A percentile compares a stretch with the other conserved stretches of the same genome.
Conservation (phyloP, 306 rosid genomes). For the Mimosa bimucronata region DNA sequence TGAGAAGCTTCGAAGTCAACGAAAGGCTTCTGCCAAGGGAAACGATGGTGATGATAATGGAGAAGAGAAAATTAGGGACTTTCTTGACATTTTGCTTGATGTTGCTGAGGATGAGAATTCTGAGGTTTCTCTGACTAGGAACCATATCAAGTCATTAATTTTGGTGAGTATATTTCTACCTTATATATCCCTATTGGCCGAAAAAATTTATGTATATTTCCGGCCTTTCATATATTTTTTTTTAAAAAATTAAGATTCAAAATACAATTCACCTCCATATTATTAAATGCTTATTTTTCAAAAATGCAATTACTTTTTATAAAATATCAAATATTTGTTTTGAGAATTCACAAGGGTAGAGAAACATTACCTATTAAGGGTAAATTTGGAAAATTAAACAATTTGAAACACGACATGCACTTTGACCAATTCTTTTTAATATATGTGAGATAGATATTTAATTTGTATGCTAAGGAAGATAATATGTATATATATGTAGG, state of each 20-base stretch:
- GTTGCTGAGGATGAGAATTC: slow-evolving; percentile 25
- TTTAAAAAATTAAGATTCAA: background rate
- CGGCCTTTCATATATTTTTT: background rate
- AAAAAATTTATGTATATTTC: background rate
- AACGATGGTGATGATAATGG: background rate
- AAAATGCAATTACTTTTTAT: background rate
- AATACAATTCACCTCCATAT: background rate
- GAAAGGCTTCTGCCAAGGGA: background rate
- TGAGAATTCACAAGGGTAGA: background rate
- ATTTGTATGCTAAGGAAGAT: background rate
- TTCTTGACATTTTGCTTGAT: slow-evolving; percentile 57
- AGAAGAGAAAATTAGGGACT: slow-evolving; percentile 40
- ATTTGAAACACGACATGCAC: background rate
- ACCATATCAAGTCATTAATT: slow-evolving; percentile 50
- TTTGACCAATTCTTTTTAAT: background rate
- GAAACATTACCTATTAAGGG: background rate
- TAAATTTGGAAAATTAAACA: background rate
- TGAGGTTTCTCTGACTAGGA: slow-evolving; percentile 42
- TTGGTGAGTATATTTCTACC: slow-evolving; percentile 28
- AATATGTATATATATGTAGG: background rate
- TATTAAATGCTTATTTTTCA: background rate
- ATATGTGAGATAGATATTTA: background rate
- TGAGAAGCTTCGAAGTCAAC: slow-evolving; percentile 35
- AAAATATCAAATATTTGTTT: background rate
- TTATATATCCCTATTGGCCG: background rate